Evolutionary conservation across 306 rosid species (phyloP).

Genomic region (Vicia faba): DNA sequence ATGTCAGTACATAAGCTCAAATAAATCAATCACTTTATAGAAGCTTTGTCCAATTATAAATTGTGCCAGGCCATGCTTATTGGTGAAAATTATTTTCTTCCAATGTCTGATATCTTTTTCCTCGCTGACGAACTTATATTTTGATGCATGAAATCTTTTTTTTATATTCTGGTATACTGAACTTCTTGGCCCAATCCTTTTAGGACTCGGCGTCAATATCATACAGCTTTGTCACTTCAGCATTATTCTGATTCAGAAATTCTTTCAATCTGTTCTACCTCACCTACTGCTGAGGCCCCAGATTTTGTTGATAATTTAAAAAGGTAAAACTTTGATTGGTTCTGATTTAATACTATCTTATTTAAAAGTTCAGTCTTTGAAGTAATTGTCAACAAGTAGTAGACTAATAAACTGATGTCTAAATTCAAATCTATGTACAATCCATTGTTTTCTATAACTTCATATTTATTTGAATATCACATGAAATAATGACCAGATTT

Average conservation of each 20-base stretch:
- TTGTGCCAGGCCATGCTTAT: conserved; percentile 26
- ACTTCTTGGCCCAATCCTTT: conserved; percentile 26
- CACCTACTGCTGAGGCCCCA: conserved; percentile 82
- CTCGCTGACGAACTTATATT: not conserved
- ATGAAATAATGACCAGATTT: conserved; percentile 7
- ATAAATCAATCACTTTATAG: conserved; percentile 12
- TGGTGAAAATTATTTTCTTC: conserved; percentile 23
- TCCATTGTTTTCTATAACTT: conserved; percentile 17
- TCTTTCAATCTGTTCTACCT: conserved; percentile 74
- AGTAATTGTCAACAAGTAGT: too few relatives aligned
- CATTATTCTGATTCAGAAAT: conserved; percentile 66
- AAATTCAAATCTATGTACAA: not conserved
- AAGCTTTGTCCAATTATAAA: conserved; percentile 5
- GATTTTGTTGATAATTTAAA: conserved; percentile 65
- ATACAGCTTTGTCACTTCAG: conserved; percentile 46
- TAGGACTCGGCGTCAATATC: conserved; percentile 55
- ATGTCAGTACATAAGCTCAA: too few relatives aligned
- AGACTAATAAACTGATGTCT: not conserved
- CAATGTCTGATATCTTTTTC: conserved; percentile 2
- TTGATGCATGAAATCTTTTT: conserved; percentile 10
- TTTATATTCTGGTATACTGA: conserved; percentile 20
- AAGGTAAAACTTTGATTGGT: conserved; percentile 54
- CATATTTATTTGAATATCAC: not conserved
- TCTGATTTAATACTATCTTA: conserved; percentile 11
- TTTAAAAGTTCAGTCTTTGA: not conserved